Evolutionary conservation across 345 rosid species (phyloP).

Genomic region (Hibiscus tridactylites): DNA sequence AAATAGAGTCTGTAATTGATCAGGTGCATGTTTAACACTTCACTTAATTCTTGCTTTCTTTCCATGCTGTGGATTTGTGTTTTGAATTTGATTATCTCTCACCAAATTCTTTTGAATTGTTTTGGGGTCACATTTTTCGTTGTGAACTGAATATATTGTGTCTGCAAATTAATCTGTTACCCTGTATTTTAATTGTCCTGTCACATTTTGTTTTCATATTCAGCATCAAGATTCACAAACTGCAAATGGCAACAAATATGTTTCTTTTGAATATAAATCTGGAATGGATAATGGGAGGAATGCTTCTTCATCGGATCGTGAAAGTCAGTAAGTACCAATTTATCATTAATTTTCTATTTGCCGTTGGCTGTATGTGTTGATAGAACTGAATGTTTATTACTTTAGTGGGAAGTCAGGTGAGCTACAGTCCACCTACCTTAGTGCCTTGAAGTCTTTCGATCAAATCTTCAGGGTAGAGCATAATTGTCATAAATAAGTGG

Average conservation of each 20-base stretch:
- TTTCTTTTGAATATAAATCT: constrained; percentile 92
- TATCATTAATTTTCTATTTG: neutral
- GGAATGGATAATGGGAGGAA: constrained; percentile 87
- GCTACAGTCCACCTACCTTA: neutral
- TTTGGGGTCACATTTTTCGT: neutral
- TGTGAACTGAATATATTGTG: neutral
- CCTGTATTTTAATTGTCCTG: neutral
- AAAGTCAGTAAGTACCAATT: constrained; percentile 87
- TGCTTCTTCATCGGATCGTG: constrained; percentile 93
- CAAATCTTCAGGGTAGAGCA: neutral
- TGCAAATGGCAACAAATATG: constrained; percentile 72
- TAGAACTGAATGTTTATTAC: neutral
- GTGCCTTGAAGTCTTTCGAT: neutral
- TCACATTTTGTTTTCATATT: constrained; percentile 21
- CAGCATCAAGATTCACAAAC: constrained; percentile 92
- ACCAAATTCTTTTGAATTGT: neutral
- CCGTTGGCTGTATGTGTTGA: neutral
- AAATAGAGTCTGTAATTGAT: constrained; percentile 81
- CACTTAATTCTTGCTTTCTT: constrained; percentile 2
- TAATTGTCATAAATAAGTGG: neutral
- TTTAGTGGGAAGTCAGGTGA: neutral
- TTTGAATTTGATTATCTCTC: neutral
- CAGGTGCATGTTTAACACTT: constrained; percentile 44
- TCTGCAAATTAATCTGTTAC: neutral
- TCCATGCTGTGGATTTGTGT: neutral